A percentile compares a stretch with the other conserved stretches of the same genome.
These are phyloP conservation scores for Aechmea fasciata DNA, from an alignment of 176 grass and related monocot genomes.

Conservation along the genomic window DNA sequence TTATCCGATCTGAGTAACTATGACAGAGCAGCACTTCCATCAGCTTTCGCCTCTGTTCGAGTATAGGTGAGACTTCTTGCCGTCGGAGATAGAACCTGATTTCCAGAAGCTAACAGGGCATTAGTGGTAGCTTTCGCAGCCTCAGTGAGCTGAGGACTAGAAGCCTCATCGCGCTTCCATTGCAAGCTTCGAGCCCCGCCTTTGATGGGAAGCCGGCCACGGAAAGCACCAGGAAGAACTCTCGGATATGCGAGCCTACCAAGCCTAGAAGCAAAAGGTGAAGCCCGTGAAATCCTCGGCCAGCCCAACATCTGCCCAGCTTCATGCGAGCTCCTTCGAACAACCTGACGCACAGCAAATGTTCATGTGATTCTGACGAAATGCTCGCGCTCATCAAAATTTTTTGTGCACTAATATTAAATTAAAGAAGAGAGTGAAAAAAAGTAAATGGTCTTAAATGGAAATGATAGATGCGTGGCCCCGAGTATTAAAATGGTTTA, in stretches of 20 bases:
- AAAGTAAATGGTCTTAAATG: no score
- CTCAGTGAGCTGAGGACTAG: conserved; percentile 26
- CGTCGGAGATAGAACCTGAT: conserved; percentile 5
- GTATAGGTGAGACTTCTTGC: conserved; percentile 19
- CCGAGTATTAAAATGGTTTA: no score
- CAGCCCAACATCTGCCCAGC: conserved; percentile 71
- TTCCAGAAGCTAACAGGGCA: conserved; percentile 10
- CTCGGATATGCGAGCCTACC: conserved; percentile 53
- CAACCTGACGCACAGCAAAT: conserved; percentile 43
- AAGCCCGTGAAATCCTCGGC: conserved; percentile 42
- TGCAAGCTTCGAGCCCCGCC: conserved; percentile 85
- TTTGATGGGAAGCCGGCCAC: conserved; percentile 49
- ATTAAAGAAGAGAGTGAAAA: no score
- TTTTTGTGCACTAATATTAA: no score
- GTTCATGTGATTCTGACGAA: not conserved
- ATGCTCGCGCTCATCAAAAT: not conserved
- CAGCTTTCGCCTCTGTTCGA: conserved; percentile 9
- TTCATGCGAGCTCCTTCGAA: conserved; percentile 68
- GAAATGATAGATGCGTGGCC: no score
- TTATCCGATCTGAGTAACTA: not conserved
- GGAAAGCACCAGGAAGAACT: conserved; percentile 35
- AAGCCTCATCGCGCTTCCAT: conserved; percentile 65
- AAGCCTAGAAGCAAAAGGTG: conserved; percentile 43
- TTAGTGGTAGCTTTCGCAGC: not conserved
- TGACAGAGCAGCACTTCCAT: not conserved